Evolutionary conservation across 768 basidiomycete genomes (phyloP).

Genomic region (Lactifluus piperatus): DNA sequence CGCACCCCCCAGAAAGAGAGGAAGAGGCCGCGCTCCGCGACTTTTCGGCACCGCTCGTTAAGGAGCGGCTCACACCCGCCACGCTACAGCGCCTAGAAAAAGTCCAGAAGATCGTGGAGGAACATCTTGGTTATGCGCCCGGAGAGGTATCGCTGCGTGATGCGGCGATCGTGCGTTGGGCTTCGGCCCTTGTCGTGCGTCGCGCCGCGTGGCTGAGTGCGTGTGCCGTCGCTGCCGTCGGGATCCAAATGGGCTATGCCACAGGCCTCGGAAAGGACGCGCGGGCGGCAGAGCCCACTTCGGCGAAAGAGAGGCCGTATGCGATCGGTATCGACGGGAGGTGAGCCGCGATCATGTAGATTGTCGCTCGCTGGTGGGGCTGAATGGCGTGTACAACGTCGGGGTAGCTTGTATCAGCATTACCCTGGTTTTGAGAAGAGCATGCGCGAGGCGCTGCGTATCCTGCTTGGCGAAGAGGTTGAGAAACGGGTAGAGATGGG

Average conservation of each 20-base stretch:
- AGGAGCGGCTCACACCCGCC: constrained; percentile 11
- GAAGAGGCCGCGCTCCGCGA: constrained; percentile 7
- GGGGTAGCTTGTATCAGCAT: constrained; percentile 71
- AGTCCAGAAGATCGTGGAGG: constrained; percentile 52
- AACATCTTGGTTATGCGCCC: constrained; percentile 49
- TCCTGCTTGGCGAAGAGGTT: constrained; percentile 69
- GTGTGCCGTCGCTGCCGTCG: constrained; percentile 76
- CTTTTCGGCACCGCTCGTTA: constrained; percentile 9
- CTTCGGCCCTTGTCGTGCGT: constrained; percentile 64
- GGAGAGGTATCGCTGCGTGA: constrained; percentile 41
- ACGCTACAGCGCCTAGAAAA: constrained; percentile 36
- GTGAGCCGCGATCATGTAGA: constrained; percentile 31
- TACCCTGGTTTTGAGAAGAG: constrained; percentile 80
- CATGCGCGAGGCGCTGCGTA: constrained; percentile 65
- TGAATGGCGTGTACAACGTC: too few species aligned
- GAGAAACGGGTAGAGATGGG: constrained; percentile 80
- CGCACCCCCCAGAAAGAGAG: background rate
- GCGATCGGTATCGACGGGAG: constrained; percentile 91
- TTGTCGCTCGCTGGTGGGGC: too few species aligned
- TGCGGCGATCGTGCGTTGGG: constrained; percentile 71
- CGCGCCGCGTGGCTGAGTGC: constrained; percentile 81
- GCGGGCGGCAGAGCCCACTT: constrained; percentile 9
- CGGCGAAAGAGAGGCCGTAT: constrained; percentile 41
- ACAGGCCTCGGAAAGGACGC: constrained; percentile 34
- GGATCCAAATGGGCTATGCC: constrained; percentile 73